A percentile compares a stretch with the other conserved stretches of the same genome.
phyloP scores from a whole-genome alignment of 202 grass and related monocot genomes.

The Setaria viridis region DNA sequence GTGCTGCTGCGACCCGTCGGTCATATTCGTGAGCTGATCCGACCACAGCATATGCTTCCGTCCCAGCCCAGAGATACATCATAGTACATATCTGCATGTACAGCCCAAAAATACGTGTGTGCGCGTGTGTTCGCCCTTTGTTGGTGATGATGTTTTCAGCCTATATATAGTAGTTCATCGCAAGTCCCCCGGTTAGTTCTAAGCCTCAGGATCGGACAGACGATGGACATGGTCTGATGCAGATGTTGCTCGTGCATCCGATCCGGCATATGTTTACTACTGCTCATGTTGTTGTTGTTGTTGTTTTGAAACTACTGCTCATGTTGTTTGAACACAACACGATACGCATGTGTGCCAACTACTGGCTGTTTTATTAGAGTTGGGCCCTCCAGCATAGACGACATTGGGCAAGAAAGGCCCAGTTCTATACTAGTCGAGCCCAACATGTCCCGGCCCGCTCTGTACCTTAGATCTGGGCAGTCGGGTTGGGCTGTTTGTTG shows the following conservation, averaged over 20 bases:
- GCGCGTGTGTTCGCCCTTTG: not conserved
- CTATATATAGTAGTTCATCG: not conserved
- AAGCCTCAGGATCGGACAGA: not conserved
- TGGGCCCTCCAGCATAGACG: not conserved
- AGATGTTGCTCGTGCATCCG: not conserved
- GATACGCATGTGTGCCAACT: not conserved
- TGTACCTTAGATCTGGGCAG: no score
- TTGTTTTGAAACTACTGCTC: no score
- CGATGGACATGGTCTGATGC: not conserved
- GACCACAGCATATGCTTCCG: not conserved
- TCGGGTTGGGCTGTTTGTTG: not conserved
- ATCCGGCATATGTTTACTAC: not conserved
- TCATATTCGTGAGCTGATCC: conserved; percentile 56
- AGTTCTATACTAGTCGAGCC: not conserved
- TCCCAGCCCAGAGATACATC: not conserved
- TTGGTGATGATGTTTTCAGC: not conserved
- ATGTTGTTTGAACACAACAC: not conserved
- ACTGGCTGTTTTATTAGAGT: not conserved
- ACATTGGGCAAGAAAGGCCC: no score
- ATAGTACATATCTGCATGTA: not conserved
- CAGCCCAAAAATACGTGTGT: not conserved
- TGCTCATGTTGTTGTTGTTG: no score
- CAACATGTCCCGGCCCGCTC: not conserved
- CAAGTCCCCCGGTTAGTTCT: not conserved
- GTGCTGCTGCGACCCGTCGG: conserved; percentile 71